phyloP scores from a whole-genome alignment of 352 stramenopile genomes.

The Globisporangium heterothallicum region DNA sequence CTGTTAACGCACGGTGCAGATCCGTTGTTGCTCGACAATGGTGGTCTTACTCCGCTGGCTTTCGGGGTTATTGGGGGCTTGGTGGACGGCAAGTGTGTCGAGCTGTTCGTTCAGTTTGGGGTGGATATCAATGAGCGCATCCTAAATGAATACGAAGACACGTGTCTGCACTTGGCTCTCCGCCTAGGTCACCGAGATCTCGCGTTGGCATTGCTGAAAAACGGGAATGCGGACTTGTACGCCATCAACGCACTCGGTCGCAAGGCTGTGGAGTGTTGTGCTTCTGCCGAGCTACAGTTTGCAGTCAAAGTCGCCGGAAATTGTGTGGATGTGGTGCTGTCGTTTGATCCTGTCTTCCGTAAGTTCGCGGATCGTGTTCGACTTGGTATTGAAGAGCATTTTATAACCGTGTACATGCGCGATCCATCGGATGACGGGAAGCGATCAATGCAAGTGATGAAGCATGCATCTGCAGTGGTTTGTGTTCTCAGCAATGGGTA shows the following conservation, averaged over 20 bases:
- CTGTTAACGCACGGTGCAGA: conserved; percentile 51
- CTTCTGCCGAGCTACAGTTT: conserved; percentile 69
- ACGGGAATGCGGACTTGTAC: conserved; percentile 50
- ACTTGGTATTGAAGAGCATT: conserved; percentile 65
- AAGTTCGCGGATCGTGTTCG: conserved; percentile 56
- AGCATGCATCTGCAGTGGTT: conserved; percentile 60
- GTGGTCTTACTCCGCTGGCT: conserved; percentile 60
- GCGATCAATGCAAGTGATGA: conserved; percentile 47
- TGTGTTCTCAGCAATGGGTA: conserved; percentile 70
- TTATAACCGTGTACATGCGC: conserved; percentile 72
- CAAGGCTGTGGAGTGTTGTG: conserved; percentile 67
- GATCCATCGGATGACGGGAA: conserved; percentile 33
- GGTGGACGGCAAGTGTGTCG: conserved; percentile 36
- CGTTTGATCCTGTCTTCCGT: conserved; percentile 63
- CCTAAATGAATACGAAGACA: conserved; percentile 50
- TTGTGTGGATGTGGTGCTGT: conserved; percentile 75
- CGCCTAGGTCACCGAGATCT: conserved; percentile 51
- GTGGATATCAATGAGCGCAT: conserved; percentile 46
- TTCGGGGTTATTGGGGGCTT: conserved; percentile 56
- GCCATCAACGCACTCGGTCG: conserved; percentile 44
- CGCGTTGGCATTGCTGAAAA: conserved; percentile 53
- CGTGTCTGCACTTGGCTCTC: conserved; percentile 66
- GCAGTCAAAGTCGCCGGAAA: conserved; percentile 62
- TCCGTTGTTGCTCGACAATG: conserved; percentile 40
- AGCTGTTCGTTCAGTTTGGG: conserved; percentile 46